A percentile compares a stretch with the other conserved stretches of the same genome.
These are phyloP conservation scores for Cyberlindnera mrakii DNA, from an alignment of 805 yeast species.

Conservation along the genomic window DNA sequence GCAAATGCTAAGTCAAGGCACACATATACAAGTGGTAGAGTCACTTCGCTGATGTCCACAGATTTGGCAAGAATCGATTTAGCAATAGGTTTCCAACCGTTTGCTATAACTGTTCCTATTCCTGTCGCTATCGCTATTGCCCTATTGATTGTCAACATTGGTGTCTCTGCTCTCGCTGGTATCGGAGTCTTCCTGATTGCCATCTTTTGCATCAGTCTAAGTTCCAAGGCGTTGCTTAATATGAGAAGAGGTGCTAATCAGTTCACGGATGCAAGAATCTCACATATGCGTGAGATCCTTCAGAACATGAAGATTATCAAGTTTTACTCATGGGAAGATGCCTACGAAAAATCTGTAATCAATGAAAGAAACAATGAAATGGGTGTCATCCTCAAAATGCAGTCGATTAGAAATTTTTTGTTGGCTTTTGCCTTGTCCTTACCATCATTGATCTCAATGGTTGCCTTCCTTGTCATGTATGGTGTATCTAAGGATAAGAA, in stretches of 20 bases:
- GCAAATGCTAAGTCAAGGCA: conserved; percentile 49
- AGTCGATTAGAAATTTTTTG: conserved; percentile 47
- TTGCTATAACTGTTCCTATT: conserved; percentile 50
- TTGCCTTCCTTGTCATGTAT: conserved; percentile 38
- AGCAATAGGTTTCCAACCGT: conserved; percentile 56
- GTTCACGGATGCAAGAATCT: conserved; percentile 60
- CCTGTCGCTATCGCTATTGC: conserved; percentile 59
- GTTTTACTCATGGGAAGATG: conserved; percentile 82
- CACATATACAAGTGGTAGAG: conserved; percentile 50
- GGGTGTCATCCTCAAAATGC: conserved; percentile 48
- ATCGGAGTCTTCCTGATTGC: conserved; percentile 47
- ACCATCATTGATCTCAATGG: conserved; percentile 52
- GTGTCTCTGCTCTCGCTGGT: conserved; percentile 65
- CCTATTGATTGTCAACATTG: conserved; percentile 58
- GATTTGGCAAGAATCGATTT: conserved; percentile 71
- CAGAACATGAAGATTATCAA: conserved; percentile 65
- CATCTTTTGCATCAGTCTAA: conserved; percentile 36
- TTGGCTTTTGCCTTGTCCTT: conserved; percentile 45
- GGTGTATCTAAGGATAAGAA: conserved; percentile 31
- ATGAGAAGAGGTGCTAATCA: conserved; percentile 50
- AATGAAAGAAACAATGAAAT: conserved; percentile 54
- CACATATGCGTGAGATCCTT: conserved; percentile 54
- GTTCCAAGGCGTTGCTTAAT: conserved; percentile 42
- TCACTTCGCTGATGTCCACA: conserved; percentile 71
- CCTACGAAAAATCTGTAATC: conserved; percentile 51